Evolutionary conservation across 2,329 filamentous ascomycete genomes (phyloP).

Genomic region (Sclerotinia glacialis): DNA sequence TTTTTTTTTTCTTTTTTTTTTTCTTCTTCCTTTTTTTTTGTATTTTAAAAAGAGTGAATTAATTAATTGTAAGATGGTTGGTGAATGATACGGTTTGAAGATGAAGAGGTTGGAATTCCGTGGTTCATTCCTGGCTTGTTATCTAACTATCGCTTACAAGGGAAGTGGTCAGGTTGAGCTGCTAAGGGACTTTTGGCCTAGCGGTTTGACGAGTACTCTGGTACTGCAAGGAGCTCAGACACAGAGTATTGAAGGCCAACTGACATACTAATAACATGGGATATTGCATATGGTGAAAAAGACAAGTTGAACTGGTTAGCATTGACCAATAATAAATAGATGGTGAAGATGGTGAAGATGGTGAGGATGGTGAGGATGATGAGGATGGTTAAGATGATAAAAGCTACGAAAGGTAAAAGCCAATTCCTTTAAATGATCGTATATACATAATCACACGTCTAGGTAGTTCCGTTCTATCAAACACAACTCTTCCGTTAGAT

Average conservation of each 20-base stretch:
- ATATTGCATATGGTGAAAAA: not conserved
- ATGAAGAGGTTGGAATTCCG: conserved; percentile 19
- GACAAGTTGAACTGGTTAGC: not conserved
- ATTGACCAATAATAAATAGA: not conserved
- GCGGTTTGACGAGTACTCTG: not conserved
- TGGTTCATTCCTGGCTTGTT: conserved; percentile 12
- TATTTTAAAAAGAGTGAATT: not conserved
- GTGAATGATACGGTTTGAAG: not conserved
- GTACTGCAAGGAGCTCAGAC: not conserved
- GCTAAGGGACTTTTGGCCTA: conserved; percentile 8
- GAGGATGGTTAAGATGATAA: too few species aligned
- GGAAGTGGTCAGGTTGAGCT: conserved; percentile 12
- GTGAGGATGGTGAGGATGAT: too few species aligned
- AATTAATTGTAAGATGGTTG: conserved; percentile 13
- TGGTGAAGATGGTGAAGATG: not conserved
- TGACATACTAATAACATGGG: too few species aligned
- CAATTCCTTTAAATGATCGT: too few species aligned
- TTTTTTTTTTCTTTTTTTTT: too few species aligned
- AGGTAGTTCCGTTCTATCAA: too few species aligned
- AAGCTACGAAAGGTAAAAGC: too few species aligned
- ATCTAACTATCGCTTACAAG: conserved; percentile 7
- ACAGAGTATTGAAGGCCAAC: not conserved
- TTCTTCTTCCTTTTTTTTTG: too few species aligned
- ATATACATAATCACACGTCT: too few species aligned
- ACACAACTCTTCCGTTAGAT: too few species aligned